A percentile compares a stretch with the other conserved stretches of the same genome.
These are phyloP conservation scores for Rhodamnia rubescens DNA, from an alignment of 345 rosid genomes.

Conservation along the genomic window DNA sequence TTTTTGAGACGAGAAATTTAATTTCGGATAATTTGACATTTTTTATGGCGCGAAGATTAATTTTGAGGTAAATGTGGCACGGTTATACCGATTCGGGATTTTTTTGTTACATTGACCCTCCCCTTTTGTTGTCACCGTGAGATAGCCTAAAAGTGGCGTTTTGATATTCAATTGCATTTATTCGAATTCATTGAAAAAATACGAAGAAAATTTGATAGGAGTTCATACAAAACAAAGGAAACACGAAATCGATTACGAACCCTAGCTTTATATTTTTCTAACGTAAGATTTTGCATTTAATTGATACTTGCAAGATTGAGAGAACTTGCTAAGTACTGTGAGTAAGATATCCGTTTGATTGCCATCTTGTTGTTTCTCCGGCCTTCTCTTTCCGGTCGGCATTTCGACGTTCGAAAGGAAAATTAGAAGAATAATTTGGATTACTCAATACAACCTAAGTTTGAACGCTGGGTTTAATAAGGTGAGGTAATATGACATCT, in stretches of 20 bases:
- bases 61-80: no score
- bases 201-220: not conserved
- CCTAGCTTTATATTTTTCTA: not conserved
- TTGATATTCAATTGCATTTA: not conserved
- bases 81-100: rapidly evolving
- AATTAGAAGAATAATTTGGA: not conserved
- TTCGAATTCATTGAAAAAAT: not conserved
- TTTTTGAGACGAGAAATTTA: not conserved
- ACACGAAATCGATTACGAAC: rapidly evolving
- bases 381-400: not conserved
- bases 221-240: not conserved
- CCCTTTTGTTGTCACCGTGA: not conserved
- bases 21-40: not conserved
- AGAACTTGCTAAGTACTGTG: rapidly evolving
- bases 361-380: rapidly evolving
- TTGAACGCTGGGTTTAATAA: rapidly evolving
- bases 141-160: not conserved
- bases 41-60: not conserved
- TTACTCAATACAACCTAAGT: not conserved
- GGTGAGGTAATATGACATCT: rapidly evolving
- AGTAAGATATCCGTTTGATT: not conserved
- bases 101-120: not conserved
- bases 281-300: rapidly evolving
- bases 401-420: not conserved
- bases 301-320: rapidly evolving